Evolutionary conservation across 495 filamentous ascomycete species (phyloP), one percentile per base, ranked within the genome.

Genomic region (Tuber brumale): DNA sequence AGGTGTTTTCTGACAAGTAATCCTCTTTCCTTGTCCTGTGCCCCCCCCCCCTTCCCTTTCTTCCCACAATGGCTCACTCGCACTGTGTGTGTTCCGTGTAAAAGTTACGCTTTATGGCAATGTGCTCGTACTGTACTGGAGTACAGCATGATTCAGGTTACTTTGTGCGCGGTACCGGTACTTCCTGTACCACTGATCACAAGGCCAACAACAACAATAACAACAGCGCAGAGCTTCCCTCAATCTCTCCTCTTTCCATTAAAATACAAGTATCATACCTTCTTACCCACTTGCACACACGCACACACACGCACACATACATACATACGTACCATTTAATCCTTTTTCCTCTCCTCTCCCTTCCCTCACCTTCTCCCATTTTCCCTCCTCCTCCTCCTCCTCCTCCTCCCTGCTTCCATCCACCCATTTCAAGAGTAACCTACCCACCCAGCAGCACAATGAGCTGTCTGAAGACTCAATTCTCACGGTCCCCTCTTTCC

Each of bases 201-300:
- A 66, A 66, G 57, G 27, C 57, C 57, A 77, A 74, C 61, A 70
- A 39, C 37, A 31, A 31, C 57, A 76, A 70, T 35, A 43, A 69
- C 51, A 74, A 39, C 48, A 74, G 51, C 51, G 44, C 70, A 16
- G 75, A 77, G n/a, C 66, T 35, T 75, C 41, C 66, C 66, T n/a
- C 48, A 23, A 45, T 35, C 19, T 72, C 41, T 8, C 46, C 43
- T n/a, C 23, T 18, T 12, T 12, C 70, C 69, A 39, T 74, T 37
- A 41, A n/a, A 72, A 74, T 42, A 44, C 74, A 35, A 75, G 71
- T 27, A 45, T 39, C 37, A 39, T 39, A 39, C 3, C 37, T 1
- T 37, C 27, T 66, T 57, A 23, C 51, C 51, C 12, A n/a, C 51
- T 57, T 71, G 45, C 35, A 6, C 42, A 41, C 57, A 75, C 31